Percentiles rank a stretch among this genome's conserved stretches.
Conservation (phyloP, 2,329 filamentous ascomycete species). For the Conoideocrella luteorostrata region DNA sequence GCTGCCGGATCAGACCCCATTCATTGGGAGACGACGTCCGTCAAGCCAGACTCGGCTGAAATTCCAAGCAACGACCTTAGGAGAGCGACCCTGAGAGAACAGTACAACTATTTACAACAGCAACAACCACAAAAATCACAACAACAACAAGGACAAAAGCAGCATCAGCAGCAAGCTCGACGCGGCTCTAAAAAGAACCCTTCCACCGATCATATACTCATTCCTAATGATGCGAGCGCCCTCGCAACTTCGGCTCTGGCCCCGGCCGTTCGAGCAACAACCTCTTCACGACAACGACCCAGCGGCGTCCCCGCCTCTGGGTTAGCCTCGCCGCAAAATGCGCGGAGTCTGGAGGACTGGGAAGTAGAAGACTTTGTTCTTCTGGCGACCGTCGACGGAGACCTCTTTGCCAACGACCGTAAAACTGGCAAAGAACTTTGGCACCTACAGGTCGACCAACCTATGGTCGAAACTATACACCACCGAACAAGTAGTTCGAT, state of each 20-base stretch:
- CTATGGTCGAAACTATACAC: constrained; percentile 87
- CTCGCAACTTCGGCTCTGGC: constrained; percentile 97
- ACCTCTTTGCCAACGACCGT: constrained; percentile 84
- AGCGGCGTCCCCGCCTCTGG: constrained; percentile 55
- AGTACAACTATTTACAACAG: constrained; percentile 11
- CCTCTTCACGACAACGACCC: constrained; percentile 55
- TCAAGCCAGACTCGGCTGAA: constrained; percentile 18
- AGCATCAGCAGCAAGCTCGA: constrained; percentile 16
- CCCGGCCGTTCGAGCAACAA: constrained; percentile 89
- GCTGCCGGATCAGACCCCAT: too few species aligned
- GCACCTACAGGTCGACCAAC: constrained; percentile 76
- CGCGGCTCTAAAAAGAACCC: constrained; percentile 5
- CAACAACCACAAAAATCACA: constrained; percentile 15
- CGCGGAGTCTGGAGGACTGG: constrained; percentile 98
- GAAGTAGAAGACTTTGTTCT: constrained; percentile 99
- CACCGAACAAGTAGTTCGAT: constrained; percentile 63
- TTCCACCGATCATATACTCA: constrained; percentile 15
- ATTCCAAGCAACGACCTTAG: constrained; percentile 15
- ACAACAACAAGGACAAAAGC: constrained; percentile 12
- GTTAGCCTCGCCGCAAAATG: constrained; percentile 77
- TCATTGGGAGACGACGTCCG: constrained; percentile 25
- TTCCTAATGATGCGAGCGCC: constrained; percentile 78
- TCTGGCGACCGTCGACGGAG: constrained; percentile 98
- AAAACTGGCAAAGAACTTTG: constrained; percentile 79
- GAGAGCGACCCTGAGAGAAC: constrained; percentile 3